Evolutionary conservation across 2,329 filamentous ascomycete genomes (phyloP), one percentile per base, ranked within the genome.

Genomic region (Clonostachys rosea): DNA sequence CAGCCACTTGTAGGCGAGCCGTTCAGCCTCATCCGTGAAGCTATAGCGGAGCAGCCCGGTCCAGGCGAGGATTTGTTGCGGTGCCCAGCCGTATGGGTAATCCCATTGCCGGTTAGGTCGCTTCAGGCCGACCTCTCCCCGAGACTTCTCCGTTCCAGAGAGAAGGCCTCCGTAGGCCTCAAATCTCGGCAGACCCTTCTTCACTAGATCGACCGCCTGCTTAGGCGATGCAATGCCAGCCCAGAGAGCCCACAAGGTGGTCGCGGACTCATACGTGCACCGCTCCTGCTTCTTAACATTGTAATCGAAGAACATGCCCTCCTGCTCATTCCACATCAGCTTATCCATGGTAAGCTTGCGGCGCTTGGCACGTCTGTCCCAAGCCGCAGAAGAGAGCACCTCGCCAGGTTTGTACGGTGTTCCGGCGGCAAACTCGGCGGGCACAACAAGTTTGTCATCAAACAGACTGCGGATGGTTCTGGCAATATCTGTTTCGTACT

Each of bases 221-320:
- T 82, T 83, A 4, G 91, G 91, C 34, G 86, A 87, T 13, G 89
- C 86, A 43, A 94, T 83, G 46, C 92, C 92, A 12, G 92, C 90
- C 92, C 94, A 99, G 71, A 99, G 87, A 5, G 94, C 84, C 94
- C 94, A 99, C 70, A 97, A 91, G 0, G 91, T 96, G 4, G 94
- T 99, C 47, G 87, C 90, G 53, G 83, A 88, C 70, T 97, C 94
- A 64, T 97, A 97, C 13, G 77, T 81, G 55, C 84, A 90, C 59
- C 87, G 89, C 67, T 90, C 69, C 62, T 91, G 83, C 66, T 86
- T 89, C 52, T 79, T 84, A 1, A 90, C 95, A 70, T 99, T 80
- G 67, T 97, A 99, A 69, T 99, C 94, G 62, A 97, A 97, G 75
- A 90, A 99, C 89, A 97, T 95, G 49, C 92, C 92, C 63, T 88